Conservation (phyloP, 2,329 filamentous ascomycete species). For the Aulographum hederae region DNA sequence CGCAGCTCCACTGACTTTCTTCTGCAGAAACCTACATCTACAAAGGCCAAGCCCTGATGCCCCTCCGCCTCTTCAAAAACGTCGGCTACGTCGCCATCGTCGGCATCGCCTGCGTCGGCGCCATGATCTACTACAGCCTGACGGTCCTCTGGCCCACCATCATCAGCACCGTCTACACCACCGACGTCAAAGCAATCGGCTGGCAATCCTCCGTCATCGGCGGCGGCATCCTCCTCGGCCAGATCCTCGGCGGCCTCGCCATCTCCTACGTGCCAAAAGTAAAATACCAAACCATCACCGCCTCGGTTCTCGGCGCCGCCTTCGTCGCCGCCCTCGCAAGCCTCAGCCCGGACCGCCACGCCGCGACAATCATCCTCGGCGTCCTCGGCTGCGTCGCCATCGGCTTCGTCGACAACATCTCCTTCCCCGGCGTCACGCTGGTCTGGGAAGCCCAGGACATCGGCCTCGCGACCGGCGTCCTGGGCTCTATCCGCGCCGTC, state of each 20-base stretch:
- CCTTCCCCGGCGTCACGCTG: slow-evolving; percentile 25
- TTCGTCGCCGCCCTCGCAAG: slow-evolving; percentile 17
- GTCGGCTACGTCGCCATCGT: slow-evolving; percentile 22
- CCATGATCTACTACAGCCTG: slow-evolving; percentile 27
- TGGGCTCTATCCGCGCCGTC: slow-evolving; percentile 26
- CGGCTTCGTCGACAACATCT: slow-evolving; percentile 22
- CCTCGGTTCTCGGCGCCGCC: slow-evolving; percentile 13
- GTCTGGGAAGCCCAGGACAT: slow-evolving; percentile 28
- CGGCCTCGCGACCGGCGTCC: slow-evolving; percentile 24
- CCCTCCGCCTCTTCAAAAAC: slow-evolving; percentile 24
- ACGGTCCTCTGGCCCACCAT: slow-evolving; percentile 27
- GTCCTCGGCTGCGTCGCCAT: slow-evolving; percentile 15
- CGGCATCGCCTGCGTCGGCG: slow-evolving; percentile 20
- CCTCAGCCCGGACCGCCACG: slow-evolving; percentile 12
- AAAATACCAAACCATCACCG: slow-evolving; percentile 17
- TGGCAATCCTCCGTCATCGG: slow-evolving; percentile 24
- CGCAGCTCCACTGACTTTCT: slow-evolving; percentile 4
- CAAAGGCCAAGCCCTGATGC: slow-evolving; percentile 22
- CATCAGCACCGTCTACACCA: slow-evolving; percentile 23
- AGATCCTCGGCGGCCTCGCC: slow-evolving; percentile 18
- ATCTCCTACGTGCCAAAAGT: slow-evolving; percentile 20
- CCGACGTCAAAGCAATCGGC: slow-evolving; percentile 19
- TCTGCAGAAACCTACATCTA: slow-evolving; percentile 18
- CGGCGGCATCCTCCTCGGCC: slow-evolving; percentile 23
- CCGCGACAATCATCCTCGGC: slow-evolving; percentile 21